Conservation (phyloP, 106 monocot genomes). For the Vanilla planifolia region DNA sequence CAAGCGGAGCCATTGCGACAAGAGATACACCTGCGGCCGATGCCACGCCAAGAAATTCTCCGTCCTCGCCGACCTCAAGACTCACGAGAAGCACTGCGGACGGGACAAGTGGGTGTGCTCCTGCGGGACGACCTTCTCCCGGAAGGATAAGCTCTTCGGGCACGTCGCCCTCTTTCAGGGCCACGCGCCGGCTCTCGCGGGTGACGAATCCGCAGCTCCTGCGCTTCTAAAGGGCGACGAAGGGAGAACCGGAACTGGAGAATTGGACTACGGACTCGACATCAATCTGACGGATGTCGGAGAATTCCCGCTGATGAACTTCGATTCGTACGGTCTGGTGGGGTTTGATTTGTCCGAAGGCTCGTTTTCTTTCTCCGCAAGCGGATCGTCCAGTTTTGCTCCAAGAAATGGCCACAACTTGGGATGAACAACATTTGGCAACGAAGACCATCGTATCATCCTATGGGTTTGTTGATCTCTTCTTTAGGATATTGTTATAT, state of each 20-base stretch:
- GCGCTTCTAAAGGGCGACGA: not conserved
- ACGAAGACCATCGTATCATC: no score
- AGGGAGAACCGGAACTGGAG: not conserved
- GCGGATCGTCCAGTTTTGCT: slow-evolving; percentile 11
- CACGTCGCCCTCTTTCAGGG: slow-evolving; percentile 58
- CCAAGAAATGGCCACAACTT: slow-evolving; percentile 16
- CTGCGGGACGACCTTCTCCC: slow-evolving; percentile 78
- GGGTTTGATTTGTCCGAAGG: slow-evolving; percentile 33
- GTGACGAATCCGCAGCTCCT: slow-evolving; percentile 21
- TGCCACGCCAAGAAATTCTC: slow-evolving; percentile 82
- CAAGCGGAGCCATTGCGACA: slow-evolving; percentile 87
- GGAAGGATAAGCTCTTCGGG: slow-evolving; percentile 82
- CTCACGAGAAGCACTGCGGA: slow-evolving; percentile 93
- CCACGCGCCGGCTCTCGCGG: slow-evolving; percentile 35
- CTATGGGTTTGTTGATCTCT: no score
- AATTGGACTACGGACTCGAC: slow-evolving; percentile 13
- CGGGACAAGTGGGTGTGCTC: slow-evolving; percentile 74
- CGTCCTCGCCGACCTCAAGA: slow-evolving; percentile 76
- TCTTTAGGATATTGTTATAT: no score
- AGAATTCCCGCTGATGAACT: slow-evolving; percentile 43
- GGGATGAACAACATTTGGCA: no score
- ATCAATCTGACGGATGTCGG: slow-evolving; percentile 23
- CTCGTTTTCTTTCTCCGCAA: slow-evolving; percentile 22
- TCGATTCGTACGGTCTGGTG: slow-evolving; percentile 35
- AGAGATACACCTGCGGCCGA: slow-evolving; percentile 61